Evolutionary conservation across 129 eudicot species (phyloP), one percentile per base, ranked within the genome.

Genomic region (Pittosporum tobira): DNA sequence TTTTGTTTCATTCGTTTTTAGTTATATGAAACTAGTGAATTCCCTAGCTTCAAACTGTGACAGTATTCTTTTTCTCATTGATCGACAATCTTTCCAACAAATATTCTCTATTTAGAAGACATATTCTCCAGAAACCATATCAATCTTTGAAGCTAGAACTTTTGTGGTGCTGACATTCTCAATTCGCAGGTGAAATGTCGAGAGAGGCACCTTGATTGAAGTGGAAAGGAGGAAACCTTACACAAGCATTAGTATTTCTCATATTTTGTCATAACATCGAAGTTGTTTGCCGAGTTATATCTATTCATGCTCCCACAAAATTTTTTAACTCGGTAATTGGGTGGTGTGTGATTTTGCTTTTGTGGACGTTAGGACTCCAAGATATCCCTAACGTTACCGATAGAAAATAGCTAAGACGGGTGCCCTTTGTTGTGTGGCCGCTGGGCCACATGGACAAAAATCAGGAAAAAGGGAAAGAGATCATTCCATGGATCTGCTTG

Each of bases 351-450:
- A 28, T 7, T 1, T 18, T 1, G 15, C 61, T 34, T 56, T 56
- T 37, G 22, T 56, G 45, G 15, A 56, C 30, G 61, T 56, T 8
- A 6, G 9, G 4, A 24, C 16, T 21, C 29, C 28, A 57, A 13
- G 29, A 13, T 21, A 36, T 34, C 10, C 24, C n/a, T 23, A 13
- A 12, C 5, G 18, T n/a, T 16, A 19, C 24, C 13, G 27, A 20
- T n/a, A 42, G 49, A 60, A 16, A 44, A 12, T 60, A 45, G 25
- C 42, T 25, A 60, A 60, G 65, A 60, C 51, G 65, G 65, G 65
- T 44, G 65, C 53, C 43, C 65, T 60, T 14, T 60, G 65, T 60
- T 60, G 65, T 60, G 53, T 60, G 53, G 65, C 65, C 43, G 36
- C 53, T 26, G 51, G 53, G 65, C 52, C 65, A 60, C 53, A 45